Evolutionary conservation across 1,284 basidiomycete species (phyloP).

Genomic region (Psilocybe mexicana): DNA sequence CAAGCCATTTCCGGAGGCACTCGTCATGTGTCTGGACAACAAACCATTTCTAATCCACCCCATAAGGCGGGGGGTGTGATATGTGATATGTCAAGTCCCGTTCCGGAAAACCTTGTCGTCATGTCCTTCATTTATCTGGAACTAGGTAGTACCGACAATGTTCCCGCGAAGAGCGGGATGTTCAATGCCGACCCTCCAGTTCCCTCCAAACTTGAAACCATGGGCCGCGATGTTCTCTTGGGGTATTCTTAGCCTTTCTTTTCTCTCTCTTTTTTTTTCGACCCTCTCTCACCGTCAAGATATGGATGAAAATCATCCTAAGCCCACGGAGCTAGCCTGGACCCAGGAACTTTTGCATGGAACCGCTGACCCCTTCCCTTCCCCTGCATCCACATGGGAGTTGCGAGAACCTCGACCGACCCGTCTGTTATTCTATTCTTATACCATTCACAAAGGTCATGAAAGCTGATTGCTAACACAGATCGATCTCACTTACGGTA

Average conservation of each 20-base stretch:
- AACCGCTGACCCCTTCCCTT: slow-evolving; percentile 6
- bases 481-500: not conserved
- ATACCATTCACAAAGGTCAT: not conserved
- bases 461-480: not conserved
- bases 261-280: not conserved
- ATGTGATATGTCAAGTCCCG: slow-evolving; percentile 13
- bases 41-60: not conserved
- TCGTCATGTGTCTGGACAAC: slow-evolving; percentile 3
- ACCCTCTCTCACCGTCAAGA: slow-evolving; percentile 4
- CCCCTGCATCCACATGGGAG: slow-evolving; percentile 2
- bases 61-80: not conserved
- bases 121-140: slow-evolving; percentile 16
- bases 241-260: slow-evolving; percentile 1
- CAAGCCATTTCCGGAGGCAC: not conserved
- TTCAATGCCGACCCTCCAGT: not conserved
- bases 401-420: not conserved
- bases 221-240: not conserved
- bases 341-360: slow-evolving; percentile 3
- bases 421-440: not conserved
- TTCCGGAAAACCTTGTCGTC: slow-evolving; percentile 16
- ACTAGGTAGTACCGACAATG: slow-evolving; percentile 21
- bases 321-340: slow-evolving; percentile 16
- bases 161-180: slow-evolving; percentile 22
- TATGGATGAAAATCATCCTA: slow-evolving; percentile 5
- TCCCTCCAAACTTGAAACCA: not conserved